A percentile compares a stretch with the other conserved stretches of the same genome.
Evolutionary conservation across 2,329 filamentous ascomycete genomes (phyloP).

Genomic region (Drechslera avenae): DNA sequence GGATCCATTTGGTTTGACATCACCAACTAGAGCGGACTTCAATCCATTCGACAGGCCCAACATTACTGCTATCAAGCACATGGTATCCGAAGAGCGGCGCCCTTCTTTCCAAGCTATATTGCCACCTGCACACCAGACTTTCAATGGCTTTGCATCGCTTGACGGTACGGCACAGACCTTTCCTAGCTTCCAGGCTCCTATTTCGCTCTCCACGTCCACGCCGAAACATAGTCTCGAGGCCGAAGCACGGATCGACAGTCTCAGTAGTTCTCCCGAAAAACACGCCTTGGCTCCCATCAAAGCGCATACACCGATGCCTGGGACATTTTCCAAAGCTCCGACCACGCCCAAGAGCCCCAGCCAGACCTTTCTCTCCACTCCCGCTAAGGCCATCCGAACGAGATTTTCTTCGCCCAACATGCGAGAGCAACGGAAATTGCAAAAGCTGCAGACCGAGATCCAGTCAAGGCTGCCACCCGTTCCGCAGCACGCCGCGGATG

Average conservation of each 20-base stretch:
- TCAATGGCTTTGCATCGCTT: constrained; percentile 45
- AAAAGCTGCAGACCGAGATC: constrained; percentile 49
- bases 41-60: constrained; percentile 33
- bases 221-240: constrained; percentile 15
- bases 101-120: constrained; percentile 47
- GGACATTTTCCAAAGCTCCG: constrained; percentile 19
- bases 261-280: constrained; percentile 27
- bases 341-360: constrained; percentile 23
- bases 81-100: constrained; percentile 33
- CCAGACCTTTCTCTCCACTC: constrained; percentile 37
- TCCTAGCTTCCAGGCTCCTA: constrained; percentile 22
- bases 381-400: constrained; percentile 38
- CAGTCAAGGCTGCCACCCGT: constrained; percentile 43
- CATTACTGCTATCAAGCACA: constrained; percentile 22
- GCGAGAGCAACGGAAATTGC: constrained; percentile 45
- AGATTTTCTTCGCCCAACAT: constrained; percentile 50
- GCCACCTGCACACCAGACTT: constrained; percentile 40
- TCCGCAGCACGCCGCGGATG: constrained; percentile 42
- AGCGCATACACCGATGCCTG: constrained; percentile 11
- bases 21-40: constrained; percentile 52
- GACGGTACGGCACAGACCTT: constrained; percentile 40
- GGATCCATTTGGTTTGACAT: constrained; percentile 47
- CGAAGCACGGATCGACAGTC: constrained; percentile 31
- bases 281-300: constrained; percentile 16
- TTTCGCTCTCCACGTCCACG: constrained; percentile 14